Percentiles rank a stretch among this genome's conserved stretches.
Conservation (phyloP, 371 early-diverging fungal species). For the Actinomucor elegans region DNA sequence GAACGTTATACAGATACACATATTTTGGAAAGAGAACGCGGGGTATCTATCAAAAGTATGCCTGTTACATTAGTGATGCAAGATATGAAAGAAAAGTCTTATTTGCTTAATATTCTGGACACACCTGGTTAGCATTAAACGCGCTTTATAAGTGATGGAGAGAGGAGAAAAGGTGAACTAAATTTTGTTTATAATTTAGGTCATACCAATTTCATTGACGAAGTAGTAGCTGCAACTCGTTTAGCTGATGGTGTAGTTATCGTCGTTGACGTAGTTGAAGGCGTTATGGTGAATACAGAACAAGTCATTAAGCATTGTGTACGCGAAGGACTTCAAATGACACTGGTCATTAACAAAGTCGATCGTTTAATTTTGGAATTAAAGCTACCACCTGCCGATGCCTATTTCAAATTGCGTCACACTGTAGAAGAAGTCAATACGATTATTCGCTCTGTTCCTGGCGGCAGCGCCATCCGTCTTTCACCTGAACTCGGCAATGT, state of each 20-base stretch:
- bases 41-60: constrained; percentile 88
- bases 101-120: constrained; percentile 89
- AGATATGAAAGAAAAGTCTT: constrained; percentile 83
- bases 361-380: constrained; percentile 96
- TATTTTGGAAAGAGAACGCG: constrained; percentile 88
- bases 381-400: constrained; percentile 94
- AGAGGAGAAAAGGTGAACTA: neutral
- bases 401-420: constrained; percentile 93
- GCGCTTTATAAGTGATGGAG: neutral
- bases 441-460: constrained; percentile 61
- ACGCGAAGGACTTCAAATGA: constrained; percentile 78
- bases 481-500: constrained; percentile 97
- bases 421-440: constrained; percentile 95
- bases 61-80: constrained; percentile 92
- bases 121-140: no score
- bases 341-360: constrained; percentile 93
- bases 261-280: constrained; percentile 96
- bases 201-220: constrained; percentile 94
- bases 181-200: constrained; percentile 42
- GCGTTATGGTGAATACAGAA: constrained; percentile 94
- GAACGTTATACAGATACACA: constrained; percentile 93
- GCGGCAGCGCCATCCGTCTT: constrained; percentile 63
- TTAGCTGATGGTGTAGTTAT: constrained; percentile 93
- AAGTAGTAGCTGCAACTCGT: constrained; percentile 84
- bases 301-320: constrained; percentile 85